Evolutionary conservation across 176 grass and related monocot genomes (phyloP), one percentile per base, ranked within the genome.

Genomic region (bread wheat (Triticum aestivum)): DNA sequence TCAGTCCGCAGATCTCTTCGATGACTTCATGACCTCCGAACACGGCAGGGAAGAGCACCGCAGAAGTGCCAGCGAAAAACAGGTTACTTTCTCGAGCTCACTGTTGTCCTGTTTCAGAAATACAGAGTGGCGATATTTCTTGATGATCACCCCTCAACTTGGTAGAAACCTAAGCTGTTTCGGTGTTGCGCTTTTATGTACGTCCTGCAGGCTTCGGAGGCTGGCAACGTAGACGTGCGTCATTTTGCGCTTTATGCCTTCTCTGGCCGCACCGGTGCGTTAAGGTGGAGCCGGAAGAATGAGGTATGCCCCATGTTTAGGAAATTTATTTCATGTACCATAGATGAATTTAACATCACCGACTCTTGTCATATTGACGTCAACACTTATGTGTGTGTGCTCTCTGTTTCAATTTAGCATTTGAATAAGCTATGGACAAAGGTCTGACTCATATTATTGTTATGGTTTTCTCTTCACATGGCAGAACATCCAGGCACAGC

Each of bases 191-290:
- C 33, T 62, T 23, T 2, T 29, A 59, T 88, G 35, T 13, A 17
- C 38, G 9, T 9, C 39, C 49, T 89, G 70, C 79, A 98, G 88
- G 79, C 42, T 76, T 88, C 88, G 45, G 90, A 93, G 65, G 69
- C 83, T 47, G 82, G 38, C 81, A 86, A 65, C 6, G 70, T 87
- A 39, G 96, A 98, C 65, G 85, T 98, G 65, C 97, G 94, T 17
- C 93, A 98, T 91, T 98, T 98, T 90, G 90, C 90, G 21, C 88
- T 98, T 77, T 98, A 98, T 92, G 97, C 94, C 67, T 98, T 98
- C 91, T 87, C 92, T 94, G 97, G 97, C 35, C 92, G 92, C 37
- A 92, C 88, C 49, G 97, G 97, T 6, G 39, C 52, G 37, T 37
- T 88, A 73, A 86, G 90, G 74, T 98, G 97, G 97, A 94, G 85